Base-by-base conservation (phyloP, 257 asterid genomes). In the Solanum appendiculatum region DNA sequence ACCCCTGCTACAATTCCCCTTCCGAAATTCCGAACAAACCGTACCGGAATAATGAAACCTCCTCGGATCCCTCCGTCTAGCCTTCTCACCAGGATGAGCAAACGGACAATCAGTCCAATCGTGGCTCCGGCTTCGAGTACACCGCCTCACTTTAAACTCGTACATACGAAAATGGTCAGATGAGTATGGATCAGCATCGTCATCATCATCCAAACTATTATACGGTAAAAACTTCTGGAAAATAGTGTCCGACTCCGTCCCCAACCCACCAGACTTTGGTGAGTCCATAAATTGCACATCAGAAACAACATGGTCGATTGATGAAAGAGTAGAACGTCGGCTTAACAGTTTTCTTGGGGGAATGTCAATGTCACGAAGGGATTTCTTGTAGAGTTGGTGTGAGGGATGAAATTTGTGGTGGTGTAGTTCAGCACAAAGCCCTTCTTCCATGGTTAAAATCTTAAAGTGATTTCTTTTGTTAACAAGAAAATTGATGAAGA, bases 101-200 rank as follows among this genome's bases (percentile, higher is more conserved):
- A 97, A 97, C 3, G 99, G 99, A 88, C 99, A 97, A 86, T 97
- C 99, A 15, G 98, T 97, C 99, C 99, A 97, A 86, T 97, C 99
- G 7, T 97, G 99, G 92, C 98, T 96, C 1, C 99, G 93, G 93
- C 97, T 96, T 5, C 99, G 95, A 1, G 92, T 95, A 88, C 99
- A 97, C 42, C 94, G 94, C 3, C 99, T 88, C 13, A 97, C 98
- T 93, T 97, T 97, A 72, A 97, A 97, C 75, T 97, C 99, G 84
- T 90, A 96, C 91, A 97, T 97, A 11, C 99, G 89, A 91, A 97
- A 97, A 58, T 93, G 95, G 27, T 97, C 99, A 15, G 98, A 92
- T 0, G 98, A 96, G 85, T 97, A 97, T 0, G 98, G 99, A 31
- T 97, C 95, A 18, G 88, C 87, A 40, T 91, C 97, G 12, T 92